Evolutionary conservation across 306 rosid species (phyloP), one percentile per base, ranked within the genome.

Genomic region (Gastrolobium villosum): DNA sequence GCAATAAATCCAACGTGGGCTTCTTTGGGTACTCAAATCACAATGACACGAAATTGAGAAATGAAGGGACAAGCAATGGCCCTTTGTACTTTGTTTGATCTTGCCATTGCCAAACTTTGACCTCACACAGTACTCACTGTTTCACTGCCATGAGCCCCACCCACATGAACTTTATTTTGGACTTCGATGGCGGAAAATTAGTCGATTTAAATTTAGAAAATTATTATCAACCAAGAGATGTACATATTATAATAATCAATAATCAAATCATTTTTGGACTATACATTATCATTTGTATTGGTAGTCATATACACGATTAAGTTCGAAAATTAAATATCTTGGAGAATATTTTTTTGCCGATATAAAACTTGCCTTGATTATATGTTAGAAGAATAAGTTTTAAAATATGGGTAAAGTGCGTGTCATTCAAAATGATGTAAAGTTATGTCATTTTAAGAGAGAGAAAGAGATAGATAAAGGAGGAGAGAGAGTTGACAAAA

Each of bases 11-110:
- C 13, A 6, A 46, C 2, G 74, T 68, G 44, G 59, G 59, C 31
- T 44, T 14, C 39, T 11, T 30, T 31, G 32, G 6, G 32, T 3
- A 44, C 39, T 5, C 10, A 6, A 57, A 30, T 57, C 14, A 5
- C n/a, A 26, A 41, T 66, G 72, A 66, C 11, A 55, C 8, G 26
- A 44, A 66, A 48, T 4, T 32, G 15, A 4, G 4, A 26, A 50
- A 70, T 50, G 61, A 59, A 45, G 40, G 67, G 79, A 34, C 26
- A 44, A 74, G 10, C 10, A 28, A 1, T 34, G 30, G 43, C 32
- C 32, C 8, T 46, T 43, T 73, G 78, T 74, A 60, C 70, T 45
- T 59, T 59, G 59, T 10, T 10, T 5, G 31, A 44, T 32, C 59
- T 2, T 36, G 8, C 72, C 26, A 65, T n/a, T 7, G 26, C 41